Base-by-base conservation (phyloP, 2,329 filamentous ascomycete species). In the Ceratocystis harringtonii region DNA sequence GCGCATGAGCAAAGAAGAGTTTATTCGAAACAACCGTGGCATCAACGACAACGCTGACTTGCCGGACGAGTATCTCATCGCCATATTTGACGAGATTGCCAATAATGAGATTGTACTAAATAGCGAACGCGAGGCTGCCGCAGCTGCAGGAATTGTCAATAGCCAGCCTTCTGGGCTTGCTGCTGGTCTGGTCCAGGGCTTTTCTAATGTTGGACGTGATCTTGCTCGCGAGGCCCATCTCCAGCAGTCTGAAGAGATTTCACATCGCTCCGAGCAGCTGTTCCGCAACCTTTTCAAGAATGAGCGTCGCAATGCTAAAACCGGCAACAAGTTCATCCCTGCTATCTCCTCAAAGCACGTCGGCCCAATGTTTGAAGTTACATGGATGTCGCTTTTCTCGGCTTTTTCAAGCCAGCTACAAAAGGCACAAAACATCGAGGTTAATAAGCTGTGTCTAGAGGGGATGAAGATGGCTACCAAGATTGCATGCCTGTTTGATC, bases 311-410 rank as follows among this genome's bases (percentile, higher is more conserved):
- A 94, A 89, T 67, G 85, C 89, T 1, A 87, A 88, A 70, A 73
- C 82, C 73, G 77, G 85, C 75, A 71, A 86, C 80, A 76, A 85
- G 78, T 99, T 94, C 75, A 95, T 99, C 65, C 89, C 90, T 0
- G 94, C 94, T 2, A 94, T 90, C 1, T 97, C 92, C 0, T 92
- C 90, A 73, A 92, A 90, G 71, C 94, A 99, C 74, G 89, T 96
- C 62, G 94, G 94, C 0, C 91, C 94, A 0, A 99, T 99, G 94
- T 97, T 99, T 72, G 92, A 96, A 71, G 91, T 96, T 28, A 95
- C 91, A 0, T 99, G 94, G 94, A 99, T 97, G 92, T 96, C 92
- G 8, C 95, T 96, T 75, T 88, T 99, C 72, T 97, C 92, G 4
- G 92, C 92, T 0, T 81, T 99, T 30, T 96, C 92, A 1, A 92